A percentile compares a stretch with the other conserved stretches of the same genome.
These are phyloP conservation scores for Rutstroemia sp. DNA, from an alignment of 2,329 filamentous ascomycete species.

Conservation along the genomic window DNA sequence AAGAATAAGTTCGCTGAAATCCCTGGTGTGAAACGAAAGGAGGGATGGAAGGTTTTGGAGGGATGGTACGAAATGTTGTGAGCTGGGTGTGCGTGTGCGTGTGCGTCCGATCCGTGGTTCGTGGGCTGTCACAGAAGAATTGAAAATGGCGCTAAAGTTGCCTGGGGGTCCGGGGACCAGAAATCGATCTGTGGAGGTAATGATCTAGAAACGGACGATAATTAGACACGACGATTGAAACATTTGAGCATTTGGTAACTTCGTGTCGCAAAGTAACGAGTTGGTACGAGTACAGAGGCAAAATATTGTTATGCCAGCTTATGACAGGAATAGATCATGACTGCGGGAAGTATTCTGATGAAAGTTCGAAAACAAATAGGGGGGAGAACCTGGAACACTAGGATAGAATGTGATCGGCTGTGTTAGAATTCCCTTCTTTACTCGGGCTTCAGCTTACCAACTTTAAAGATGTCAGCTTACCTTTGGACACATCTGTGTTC, in stretches of 20 bases:
- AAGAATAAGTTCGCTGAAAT: too few species aligned
- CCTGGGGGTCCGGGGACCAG: not conserved
- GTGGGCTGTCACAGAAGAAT: slow-evolving; percentile 3
- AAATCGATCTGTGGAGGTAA: not conserved
- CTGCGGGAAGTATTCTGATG: too few species aligned
- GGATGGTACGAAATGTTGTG: slow-evolving; percentile 2
- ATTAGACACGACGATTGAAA: not conserved
- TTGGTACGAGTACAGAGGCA: too few species aligned
- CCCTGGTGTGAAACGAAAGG: not conserved
- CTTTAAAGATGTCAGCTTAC: not conserved
- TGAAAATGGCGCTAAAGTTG: not conserved
- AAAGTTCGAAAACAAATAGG: too few species aligned
- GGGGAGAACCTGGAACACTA: too few species aligned
- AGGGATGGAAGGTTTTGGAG: not conserved
- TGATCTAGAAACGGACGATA: not conserved
- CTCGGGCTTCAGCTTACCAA: not conserved
- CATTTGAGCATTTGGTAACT: too few species aligned
- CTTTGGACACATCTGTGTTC: too few species aligned
- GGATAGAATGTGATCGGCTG: too few species aligned
- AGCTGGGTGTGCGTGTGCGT: not conserved
- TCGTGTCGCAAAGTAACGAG: too few species aligned
- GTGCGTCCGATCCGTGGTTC: slow-evolving; percentile 1
- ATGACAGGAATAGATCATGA: too few species aligned
- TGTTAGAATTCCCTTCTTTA: not conserved
- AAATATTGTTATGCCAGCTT: too few species aligned